Base-by-base conservation (phyloP, 1,139 yeast genomes). In the Lodderomyces pseudojiufengensis region DNA sequence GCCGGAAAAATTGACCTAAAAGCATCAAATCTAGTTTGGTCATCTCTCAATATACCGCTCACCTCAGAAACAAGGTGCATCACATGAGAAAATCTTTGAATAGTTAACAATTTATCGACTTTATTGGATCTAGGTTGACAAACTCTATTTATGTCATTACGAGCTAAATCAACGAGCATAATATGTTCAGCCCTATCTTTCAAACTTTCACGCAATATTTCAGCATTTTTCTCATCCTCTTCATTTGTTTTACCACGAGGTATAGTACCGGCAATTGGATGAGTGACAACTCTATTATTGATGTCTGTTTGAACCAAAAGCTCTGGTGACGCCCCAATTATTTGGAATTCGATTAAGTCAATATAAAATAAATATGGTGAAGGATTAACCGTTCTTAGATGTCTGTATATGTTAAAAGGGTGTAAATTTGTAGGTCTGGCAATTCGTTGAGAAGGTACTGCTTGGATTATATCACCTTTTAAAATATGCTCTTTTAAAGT, bases 181-280 rank as follows among this genome's bases (percentile, higher is more conserved):
- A 92, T 94, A 59, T 92, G 98, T 63, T 92, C 98, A 1, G 98
- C 97, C 36, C 97, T 76, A 59, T 92, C 98, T 57, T 92, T 92
- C 45, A 82, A 65, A 12, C 95, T 84, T n/a, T 79, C 63, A 50
- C 86, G 71, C 47, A 92, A 74, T 39, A 78, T 77, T 16, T 72
- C 70, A 3, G 97, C 97, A 39, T 88, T 73, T 42, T 65, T 66
- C 52, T 90, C 96, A 54, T 92, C 98, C 58, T 92, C 97, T 51
- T 87, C 95, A 15, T 80, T 70, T 9, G 97, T 87, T 52, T 77
- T 76, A 37, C 98, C 98, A 55, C 98, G 78, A 50, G 71, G 78
- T 40, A 92, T 84, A 3, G 98, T 92, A 36, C 98, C 98, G 1
- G 98, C 98, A 56, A 92, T 92, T 20, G 98, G 98, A 59, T 92